phyloP scores from a whole-genome alignment of 176 grass and related monocot genomes.

The Bromus sterilis region DNA sequence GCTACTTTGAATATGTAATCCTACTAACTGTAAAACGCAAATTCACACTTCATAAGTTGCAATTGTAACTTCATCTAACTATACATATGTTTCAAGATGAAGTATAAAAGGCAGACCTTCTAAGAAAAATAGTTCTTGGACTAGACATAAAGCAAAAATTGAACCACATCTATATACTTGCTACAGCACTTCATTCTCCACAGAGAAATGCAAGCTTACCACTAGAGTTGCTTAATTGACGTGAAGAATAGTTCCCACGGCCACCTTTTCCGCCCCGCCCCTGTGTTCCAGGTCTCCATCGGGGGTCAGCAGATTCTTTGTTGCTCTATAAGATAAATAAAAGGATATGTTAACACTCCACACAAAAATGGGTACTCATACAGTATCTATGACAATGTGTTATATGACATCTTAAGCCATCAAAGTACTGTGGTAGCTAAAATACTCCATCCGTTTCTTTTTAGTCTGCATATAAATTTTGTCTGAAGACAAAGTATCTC shows the following conservation, averaged over 20 bases:
- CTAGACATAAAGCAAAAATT: neutral
- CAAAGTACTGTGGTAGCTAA: neutral
- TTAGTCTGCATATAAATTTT: no score
- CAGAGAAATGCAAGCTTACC: constrained; percentile 34
- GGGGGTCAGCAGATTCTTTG: constrained; percentile 49
- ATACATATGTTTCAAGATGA: neutral
- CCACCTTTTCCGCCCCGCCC: constrained; percentile 61
- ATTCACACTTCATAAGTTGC: neutral
- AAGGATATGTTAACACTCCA: neutral
- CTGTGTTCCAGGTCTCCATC: constrained; percentile 38
- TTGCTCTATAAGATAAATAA: constrained; percentile 21
- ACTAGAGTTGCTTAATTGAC: constrained; percentile 30
- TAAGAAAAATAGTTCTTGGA: neutral
- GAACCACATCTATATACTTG: neutral
- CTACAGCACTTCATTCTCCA: neutral
- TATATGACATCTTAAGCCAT: neutral
- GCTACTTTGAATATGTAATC: neutral
- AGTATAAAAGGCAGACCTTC: neutral
- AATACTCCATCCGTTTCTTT: no score
- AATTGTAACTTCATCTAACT: neutral
- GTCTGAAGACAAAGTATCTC: no score
- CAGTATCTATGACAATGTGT: neutral
- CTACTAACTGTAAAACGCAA: neutral
- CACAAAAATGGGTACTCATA: neutral
- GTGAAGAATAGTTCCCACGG: constrained; percentile 48